These are phyloP conservation scores for Neonothopanus nambi DNA, from an alignment of 1,284 basidiomycete genomes.

Conservation along the genomic window DNA sequence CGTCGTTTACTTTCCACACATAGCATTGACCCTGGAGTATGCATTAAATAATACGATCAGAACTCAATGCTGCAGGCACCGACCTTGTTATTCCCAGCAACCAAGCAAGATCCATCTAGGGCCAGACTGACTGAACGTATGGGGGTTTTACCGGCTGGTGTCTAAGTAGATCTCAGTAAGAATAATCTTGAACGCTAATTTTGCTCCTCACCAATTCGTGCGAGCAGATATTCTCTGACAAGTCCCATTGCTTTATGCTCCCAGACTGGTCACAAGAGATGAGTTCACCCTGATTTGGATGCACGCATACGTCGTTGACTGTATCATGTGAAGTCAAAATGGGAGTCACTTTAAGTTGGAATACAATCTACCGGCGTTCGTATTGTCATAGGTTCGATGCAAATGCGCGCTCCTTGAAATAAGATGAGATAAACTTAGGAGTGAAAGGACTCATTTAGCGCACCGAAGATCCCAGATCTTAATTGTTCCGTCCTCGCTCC, in stretches of 20 bases:
- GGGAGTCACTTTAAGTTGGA: slow-evolving; percentile 12
- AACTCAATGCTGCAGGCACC: neutral
- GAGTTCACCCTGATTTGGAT: slow-evolving; percentile 98
- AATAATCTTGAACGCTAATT: slow-evolving; percentile 16
- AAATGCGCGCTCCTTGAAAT: slow-evolving; percentile 62
- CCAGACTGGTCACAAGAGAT: slow-evolving; percentile 98
- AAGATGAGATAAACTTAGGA: slow-evolving; percentile 19
- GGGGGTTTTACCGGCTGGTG: slow-evolving; percentile 93
- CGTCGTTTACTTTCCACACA: slow-evolving; percentile 95
- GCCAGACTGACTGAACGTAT: slow-evolving; percentile 96
- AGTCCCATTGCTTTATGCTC: slow-evolving; percentile 99
- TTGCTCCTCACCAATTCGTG: slow-evolving; percentile 82
- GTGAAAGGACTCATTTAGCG: slow-evolving; percentile 27
- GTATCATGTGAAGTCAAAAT: slow-evolving; percentile 9
- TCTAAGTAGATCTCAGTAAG: slow-evolving; percentile 46
- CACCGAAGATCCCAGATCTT: slow-evolving; percentile 99
- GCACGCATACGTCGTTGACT: slow-evolving; percentile 98
- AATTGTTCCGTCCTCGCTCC: slow-evolving; percentile 96
- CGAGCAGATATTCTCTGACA: slow-evolving; percentile 95
- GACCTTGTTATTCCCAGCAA: slow-evolving; percentile 97
- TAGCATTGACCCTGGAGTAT: slow-evolving; percentile 82
- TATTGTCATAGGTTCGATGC: slow-evolving; percentile 82
- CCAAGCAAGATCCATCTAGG: slow-evolving; percentile 92
- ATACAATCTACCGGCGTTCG: slow-evolving; percentile 61
- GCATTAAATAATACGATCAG: neutral